phyloP scores from a whole-genome alignment of 163 green algal species.

The Scenedesmus sp. region DNA sequence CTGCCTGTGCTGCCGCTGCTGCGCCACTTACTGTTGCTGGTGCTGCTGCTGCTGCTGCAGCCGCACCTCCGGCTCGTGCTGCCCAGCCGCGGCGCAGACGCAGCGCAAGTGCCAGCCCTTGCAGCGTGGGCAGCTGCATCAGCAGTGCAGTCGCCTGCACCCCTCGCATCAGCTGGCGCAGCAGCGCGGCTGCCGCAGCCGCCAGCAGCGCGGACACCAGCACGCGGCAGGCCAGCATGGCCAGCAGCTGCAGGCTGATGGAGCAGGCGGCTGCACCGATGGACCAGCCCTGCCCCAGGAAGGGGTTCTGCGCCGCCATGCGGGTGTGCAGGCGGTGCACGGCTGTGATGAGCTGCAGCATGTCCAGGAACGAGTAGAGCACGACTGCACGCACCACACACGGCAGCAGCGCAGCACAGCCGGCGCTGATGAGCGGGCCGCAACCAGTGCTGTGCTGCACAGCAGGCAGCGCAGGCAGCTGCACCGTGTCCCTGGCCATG shows the following conservation, averaged over 20 bases:
- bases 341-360: slow-evolving; percentile 12
- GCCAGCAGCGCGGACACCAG: not conserved
- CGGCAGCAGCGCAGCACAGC: not conserved
- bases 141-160: not conserved
- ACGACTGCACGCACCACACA: not conserved
- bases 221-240: not conserved
- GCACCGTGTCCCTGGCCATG: no score
- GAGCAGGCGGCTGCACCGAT: not conserved
- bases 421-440: no score
- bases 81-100: not conserved
- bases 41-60: not conserved
- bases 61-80: not conserved
- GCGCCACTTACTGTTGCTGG: not conserved
- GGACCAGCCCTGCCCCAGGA: slow-evolving; percentile 1
- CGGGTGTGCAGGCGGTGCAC: slow-evolving; percentile 11
- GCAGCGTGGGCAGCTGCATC: not conserved
- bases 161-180: not conserved
- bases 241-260: slow-evolving; percentile 8
- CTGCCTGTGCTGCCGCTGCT: not conserved
- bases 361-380: not conserved
- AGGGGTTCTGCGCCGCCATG: not conserved
- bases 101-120: not conserved
- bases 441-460: not conserved
- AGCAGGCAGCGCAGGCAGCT: no score
- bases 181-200: not conserved